These are phyloP conservation scores for Cerioporus squamosus DNA, from an alignment of 1,284 basidiomycete genomes.

Conservation along the genomic window DNA sequence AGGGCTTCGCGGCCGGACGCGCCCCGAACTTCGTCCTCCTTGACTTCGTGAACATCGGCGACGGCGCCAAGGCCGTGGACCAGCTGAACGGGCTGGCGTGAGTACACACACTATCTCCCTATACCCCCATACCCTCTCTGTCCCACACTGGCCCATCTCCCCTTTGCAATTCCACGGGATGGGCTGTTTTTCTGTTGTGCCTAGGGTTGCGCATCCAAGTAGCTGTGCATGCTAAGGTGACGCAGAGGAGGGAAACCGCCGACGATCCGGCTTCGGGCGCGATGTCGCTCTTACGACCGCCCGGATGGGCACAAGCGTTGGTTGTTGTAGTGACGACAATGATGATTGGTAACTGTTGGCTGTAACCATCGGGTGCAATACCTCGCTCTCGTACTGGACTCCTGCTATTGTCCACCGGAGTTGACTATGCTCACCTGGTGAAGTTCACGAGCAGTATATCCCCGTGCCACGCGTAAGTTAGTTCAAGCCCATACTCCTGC, in stretches of 20 bases:
- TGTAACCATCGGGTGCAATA: too few relatives aligned
- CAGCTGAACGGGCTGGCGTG: constrained; percentile 47
- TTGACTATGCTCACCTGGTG: too few relatives aligned
- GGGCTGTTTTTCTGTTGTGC: background rate
- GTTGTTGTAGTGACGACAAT: constrained; percentile 4
- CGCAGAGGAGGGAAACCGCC: too few relatives aligned
- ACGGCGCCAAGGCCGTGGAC: constrained; percentile 46
- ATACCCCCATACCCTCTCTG: background rate
- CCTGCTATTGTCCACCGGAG: too few relatives aligned
- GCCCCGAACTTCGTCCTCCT: constrained; percentile 56
- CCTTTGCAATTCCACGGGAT: background rate
- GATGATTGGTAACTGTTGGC: background rate
- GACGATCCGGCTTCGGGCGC: background rate
- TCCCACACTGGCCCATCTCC: background rate
- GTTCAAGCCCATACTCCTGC: too few relatives aligned
- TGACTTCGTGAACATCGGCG: constrained; percentile 52
- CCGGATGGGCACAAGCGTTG: background rate
- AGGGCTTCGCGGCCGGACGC: constrained; percentile 43
- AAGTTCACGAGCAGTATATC: too few relatives aligned
- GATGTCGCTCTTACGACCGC: constrained; percentile 1
- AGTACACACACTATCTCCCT: constrained; percentile 4
- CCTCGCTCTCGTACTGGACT: too few relatives aligned
- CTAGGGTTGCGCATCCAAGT: background rate
- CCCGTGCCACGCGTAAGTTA: too few relatives aligned
- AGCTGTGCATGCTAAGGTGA: background rate